A percentile compares a stretch with the other conserved stretches of the same genome.
These are phyloP conservation scores for Fusarium nygamai DNA, from an alignment of 2,329 filamentous ascomycete species.

Conservation along the genomic window DNA sequence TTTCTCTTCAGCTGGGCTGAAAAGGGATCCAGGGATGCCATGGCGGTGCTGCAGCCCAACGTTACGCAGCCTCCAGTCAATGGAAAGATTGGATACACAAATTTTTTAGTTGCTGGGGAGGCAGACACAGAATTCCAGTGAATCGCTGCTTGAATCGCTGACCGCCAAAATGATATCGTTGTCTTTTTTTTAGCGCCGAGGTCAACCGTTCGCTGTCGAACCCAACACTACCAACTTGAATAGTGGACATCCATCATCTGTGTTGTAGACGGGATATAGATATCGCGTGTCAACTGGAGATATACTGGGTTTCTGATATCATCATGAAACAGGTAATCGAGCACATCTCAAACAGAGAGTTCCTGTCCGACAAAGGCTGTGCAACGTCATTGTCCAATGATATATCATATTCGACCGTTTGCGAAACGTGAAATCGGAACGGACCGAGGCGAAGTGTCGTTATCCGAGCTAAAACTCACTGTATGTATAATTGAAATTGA, in stretches of 20 bases:
- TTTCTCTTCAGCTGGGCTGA: conserved; percentile 26
- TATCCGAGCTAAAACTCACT: conserved; percentile 1
- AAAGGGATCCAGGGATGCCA: conserved; percentile 18
- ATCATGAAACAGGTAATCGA: conserved; percentile 8
- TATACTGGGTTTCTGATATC: background rate
- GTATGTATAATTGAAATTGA: background rate
- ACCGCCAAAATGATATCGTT: conserved; percentile 30
- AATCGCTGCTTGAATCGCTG: conserved; percentile 6
- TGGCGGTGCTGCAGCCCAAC: conserved; percentile 37
- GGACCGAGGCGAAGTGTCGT: conserved; percentile 35
- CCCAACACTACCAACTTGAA: background rate
- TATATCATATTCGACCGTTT: conserved; percentile 9
- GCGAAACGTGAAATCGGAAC: conserved; percentile 32
- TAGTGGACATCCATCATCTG: background rate
- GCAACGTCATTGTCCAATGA: conserved; percentile 26
- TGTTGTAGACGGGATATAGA: background rate
- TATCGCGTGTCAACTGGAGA: background rate
- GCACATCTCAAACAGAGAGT: background rate
- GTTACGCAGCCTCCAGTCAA: conserved; percentile 33
- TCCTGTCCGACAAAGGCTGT: conserved; percentile 20
- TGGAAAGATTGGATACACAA: conserved; percentile 15
- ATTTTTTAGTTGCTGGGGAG: conserved; percentile 32
- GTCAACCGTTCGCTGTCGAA: background rate
- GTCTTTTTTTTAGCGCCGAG: conserved; percentile 10
- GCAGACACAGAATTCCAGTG: conserved; percentile 28